A percentile compares a stretch with the other conserved stretches of the same genome.
Evolutionary conservation across 2,329 filamentous ascomycete species (phyloP).

Genomic region (Talaromyces funiculosus): DNA sequence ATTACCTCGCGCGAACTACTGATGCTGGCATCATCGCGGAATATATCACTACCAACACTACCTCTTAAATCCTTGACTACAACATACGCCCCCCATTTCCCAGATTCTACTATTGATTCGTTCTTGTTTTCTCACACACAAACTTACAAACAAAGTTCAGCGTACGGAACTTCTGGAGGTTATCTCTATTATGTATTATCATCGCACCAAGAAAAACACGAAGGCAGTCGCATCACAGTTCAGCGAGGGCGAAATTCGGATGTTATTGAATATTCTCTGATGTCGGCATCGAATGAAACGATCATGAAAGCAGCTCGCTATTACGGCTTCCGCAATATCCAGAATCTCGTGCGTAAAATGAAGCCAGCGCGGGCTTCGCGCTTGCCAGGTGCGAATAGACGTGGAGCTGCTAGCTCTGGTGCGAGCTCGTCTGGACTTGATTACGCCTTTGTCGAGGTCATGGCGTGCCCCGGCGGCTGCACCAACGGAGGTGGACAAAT

Average conservation of each 20-base stretch:
- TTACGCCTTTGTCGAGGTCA: conserved; percentile 93
- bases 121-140: conserved; percentile 66
- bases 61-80: conserved; percentile 52
- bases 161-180: conserved; percentile 77
- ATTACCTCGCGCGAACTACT: conserved; percentile 94
- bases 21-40: conserved; percentile 76
- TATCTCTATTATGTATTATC: conserved; percentile 81
- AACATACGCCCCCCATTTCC: conserved; percentile 56
- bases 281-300: conserved; percentile 50
- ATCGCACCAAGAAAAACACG: conserved; percentile 63
- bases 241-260: conserved; percentile 81
- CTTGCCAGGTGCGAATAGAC: conserved; percentile 58
- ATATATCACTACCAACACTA: conserved; percentile 68
- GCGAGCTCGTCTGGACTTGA: conserved; percentile 47
- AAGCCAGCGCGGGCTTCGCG: conserved; percentile 74
- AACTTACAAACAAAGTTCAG: conserved; percentile 38
- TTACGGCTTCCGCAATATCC: conserved; percentile 97
- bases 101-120: conserved; percentile 61
- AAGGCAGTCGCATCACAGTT: conserved; percentile 65
- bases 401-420: conserved; percentile 27
- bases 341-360: conserved; percentile 88
- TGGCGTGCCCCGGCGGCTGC: conserved; percentile 98
- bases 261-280: conserved; percentile 76
- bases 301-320: conserved; percentile 81
- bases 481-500: conserved; percentile 97